phyloP scores from a whole-genome alignment of 139 green algal species.

The Micromonas pusilla region DNA sequence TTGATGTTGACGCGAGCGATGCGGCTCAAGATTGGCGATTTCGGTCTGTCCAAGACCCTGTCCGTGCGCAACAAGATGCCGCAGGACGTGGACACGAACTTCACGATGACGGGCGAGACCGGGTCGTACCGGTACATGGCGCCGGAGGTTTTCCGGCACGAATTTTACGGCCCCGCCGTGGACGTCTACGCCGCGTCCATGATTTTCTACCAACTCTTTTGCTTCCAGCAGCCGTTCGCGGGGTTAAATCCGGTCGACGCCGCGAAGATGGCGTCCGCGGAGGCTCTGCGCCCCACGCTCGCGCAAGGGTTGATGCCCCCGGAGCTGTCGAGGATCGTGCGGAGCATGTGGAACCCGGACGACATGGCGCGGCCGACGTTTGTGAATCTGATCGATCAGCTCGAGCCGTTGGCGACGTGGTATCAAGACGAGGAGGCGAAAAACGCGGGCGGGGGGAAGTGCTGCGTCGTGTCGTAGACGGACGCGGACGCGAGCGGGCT shows the following conservation, averaged over 20 bases:
- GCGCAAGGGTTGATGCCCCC: background rate
- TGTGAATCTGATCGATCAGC: background rate
- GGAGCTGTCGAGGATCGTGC: background rate
- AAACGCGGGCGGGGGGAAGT: background rate
- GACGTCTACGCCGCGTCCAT: slow-evolving; percentile 54
- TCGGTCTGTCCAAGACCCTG: slow-evolving; percentile 44
- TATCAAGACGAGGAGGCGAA: background rate
- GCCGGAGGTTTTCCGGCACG: slow-evolving; percentile 48
- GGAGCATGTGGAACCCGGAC: slow-evolving; percentile 9
- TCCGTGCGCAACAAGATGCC: slow-evolving; percentile 26
- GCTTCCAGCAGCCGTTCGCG: slow-evolving; percentile 7
- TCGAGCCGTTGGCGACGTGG: slow-evolving; percentile 1
- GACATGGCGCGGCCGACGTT: slow-evolving; percentile 7
- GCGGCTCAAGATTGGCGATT: slow-evolving; percentile 45
- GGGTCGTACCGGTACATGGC: slow-evolving; percentile 52
- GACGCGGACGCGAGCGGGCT: too few species aligned
- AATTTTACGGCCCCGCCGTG: slow-evolving; percentile 45
- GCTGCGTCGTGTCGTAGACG: background rate
- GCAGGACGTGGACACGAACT: slow-evolving; percentile 25
- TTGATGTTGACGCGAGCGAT: slow-evolving; percentile 33
- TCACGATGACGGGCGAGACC: slow-evolving; percentile 40
- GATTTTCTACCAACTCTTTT: slow-evolving; percentile 43
- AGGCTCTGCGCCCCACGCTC: slow-evolving; percentile 5
- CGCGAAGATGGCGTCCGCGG: background rate
- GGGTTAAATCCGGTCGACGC: slow-evolving; percentile 7